A percentile compares a stretch with the other conserved stretches of the same genome.
Evolutionary conservation across 2,329 filamentous ascomycete species (phyloP).

Genomic region (Paraphaeosphaeria minitans): DNA sequence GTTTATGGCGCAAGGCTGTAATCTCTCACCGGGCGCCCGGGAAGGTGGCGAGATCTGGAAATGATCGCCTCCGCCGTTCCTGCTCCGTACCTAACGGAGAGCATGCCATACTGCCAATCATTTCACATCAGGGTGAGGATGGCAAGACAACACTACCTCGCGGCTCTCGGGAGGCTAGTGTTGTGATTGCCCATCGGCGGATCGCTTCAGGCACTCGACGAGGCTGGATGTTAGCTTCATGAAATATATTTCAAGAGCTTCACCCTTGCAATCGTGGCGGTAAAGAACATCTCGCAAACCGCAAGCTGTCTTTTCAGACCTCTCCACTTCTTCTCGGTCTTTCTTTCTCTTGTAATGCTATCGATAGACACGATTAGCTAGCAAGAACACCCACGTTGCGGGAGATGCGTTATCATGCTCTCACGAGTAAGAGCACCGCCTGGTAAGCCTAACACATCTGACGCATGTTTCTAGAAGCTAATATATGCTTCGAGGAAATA

Average conservation of each 20-base stretch:
- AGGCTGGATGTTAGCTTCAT: neutral
- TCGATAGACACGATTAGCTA: neutral
- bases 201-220: neutral
- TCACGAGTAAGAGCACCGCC: neutral
- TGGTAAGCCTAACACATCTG: neutral
- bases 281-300: neutral
- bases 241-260: neutral
- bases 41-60: neutral
- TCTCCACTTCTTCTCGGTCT: neutral
- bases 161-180: neutral
- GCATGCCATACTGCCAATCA: neutral
- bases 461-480: neutral
- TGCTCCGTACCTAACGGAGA: neutral
- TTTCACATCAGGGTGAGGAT: neutral
- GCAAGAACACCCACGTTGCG: neutral
- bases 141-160: neutral
- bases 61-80: neutral
- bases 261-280: neutral
- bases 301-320: neutral
- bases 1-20: no score
- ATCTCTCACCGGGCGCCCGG: no score
- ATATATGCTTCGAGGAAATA: neutral
- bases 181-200: neutral
- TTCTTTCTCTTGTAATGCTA: neutral
- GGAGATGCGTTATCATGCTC: neutral